Conservation (phyloP, 177 flowering plant species). For the Tripterygium wilfordii region DNA sequence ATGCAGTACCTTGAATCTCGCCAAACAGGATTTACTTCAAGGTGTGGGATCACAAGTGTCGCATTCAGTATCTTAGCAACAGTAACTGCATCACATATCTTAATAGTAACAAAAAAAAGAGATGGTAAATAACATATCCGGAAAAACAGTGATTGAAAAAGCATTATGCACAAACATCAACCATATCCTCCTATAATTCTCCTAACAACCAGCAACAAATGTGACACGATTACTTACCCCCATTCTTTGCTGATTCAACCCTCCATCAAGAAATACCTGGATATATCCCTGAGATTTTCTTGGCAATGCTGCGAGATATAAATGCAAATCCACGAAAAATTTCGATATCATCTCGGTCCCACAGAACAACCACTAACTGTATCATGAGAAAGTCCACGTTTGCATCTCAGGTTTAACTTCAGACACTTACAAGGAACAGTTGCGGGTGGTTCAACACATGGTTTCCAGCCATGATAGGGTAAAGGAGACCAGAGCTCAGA, state of each 20-base stretch:
- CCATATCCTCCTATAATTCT: too few relatives aligned
- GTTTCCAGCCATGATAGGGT: constrained; percentile 70
- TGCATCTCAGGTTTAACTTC: neutral
- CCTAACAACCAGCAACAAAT: too few relatives aligned
- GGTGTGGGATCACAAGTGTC: constrained; percentile 83
- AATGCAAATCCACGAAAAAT: too few relatives aligned
- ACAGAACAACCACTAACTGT: too few relatives aligned
- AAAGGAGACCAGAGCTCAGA: constrained; percentile 79
- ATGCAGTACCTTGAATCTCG: constrained; percentile 74
- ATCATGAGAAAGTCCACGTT: too few relatives aligned
- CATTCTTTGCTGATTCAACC: constrained; percentile 95
- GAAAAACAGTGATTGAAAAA: too few relatives aligned
- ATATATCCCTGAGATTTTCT: constrained; percentile 59
- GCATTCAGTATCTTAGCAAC: constrained; percentile 96
- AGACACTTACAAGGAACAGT: constrained; percentile 41
- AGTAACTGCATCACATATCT: constrained; percentile 99
- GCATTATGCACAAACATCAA: too few relatives aligned
- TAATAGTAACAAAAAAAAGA: neutral
- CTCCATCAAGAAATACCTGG: constrained; percentile 97
- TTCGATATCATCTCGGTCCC: too few relatives aligned
- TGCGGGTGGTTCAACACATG: constrained; percentile 39
- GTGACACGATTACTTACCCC: constrained; percentile 89
- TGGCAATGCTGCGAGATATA: constrained; percentile 37
- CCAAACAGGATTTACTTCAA: constrained; percentile 98
- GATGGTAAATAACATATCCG: too few relatives aligned